phyloP scores from a whole-genome alignment of 345 rosid genomes.

The Populus deltoides region DNA sequence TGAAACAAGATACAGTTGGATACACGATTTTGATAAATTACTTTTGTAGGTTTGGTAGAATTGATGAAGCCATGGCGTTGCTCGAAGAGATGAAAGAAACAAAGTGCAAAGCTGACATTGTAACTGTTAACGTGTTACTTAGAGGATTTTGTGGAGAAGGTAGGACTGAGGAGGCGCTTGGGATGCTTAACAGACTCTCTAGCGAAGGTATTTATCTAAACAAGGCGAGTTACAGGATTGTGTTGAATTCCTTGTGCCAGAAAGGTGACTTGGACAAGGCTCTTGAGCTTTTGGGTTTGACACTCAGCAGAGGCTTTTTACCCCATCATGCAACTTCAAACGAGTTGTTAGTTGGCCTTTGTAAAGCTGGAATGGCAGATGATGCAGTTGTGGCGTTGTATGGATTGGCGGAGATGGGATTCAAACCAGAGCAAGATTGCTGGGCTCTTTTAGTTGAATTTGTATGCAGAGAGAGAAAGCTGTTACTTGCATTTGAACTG shows the following conservation, averaged over 20 bases:
- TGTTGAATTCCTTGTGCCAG: conserved; percentile 61
- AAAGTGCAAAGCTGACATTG: conserved; percentile 63
- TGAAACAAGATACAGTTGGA: conserved; percentile 61
- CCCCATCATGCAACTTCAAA: conserved; percentile 86
- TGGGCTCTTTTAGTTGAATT: conserved; percentile 60
- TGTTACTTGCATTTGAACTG: conserved; percentile 49
- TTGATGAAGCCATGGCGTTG: conserved; percentile 55
- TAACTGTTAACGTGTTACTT: conserved; percentile 70
- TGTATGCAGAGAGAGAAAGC: conserved; percentile 68
- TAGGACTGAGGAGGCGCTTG: conserved; percentile 58
- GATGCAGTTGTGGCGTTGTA: conserved; percentile 41
- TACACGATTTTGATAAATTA: conserved; percentile 78
- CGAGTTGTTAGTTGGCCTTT: conserved; percentile 56
- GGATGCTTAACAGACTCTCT: conserved; percentile 52
- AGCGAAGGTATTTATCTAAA: conserved; percentile 59
- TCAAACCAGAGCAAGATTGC: conserved; percentile 54
- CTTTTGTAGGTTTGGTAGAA: conserved; percentile 52
- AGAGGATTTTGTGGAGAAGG: conserved; percentile 65
- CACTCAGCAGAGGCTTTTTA: conserved; percentile 56
- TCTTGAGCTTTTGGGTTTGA: conserved; percentile 45
- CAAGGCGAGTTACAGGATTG: conserved; percentile 78
- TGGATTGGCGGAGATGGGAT: conserved; percentile 52
- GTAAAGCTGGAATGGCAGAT: conserved; percentile 52
- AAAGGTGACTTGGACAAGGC: conserved; percentile 64
- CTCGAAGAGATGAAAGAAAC: conserved; percentile 66